Percentiles rank a stretch among this genome's conserved stretches.
phyloP scores from a whole-genome alignment of 768 basidiomycete species.

The Kwoniella bestiolae region DNA sequence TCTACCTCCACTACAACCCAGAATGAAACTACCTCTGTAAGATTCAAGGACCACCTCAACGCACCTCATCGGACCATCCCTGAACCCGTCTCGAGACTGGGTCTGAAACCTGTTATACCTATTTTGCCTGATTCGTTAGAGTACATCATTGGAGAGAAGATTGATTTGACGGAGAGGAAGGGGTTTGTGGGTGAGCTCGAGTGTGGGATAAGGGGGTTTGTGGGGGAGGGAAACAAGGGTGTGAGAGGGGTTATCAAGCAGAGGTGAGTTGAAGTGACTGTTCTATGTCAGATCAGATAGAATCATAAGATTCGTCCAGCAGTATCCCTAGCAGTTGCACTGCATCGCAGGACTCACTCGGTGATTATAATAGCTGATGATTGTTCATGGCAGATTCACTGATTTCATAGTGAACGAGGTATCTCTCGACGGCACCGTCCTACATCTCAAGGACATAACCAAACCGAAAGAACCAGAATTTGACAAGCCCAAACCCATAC shows the following conservation, averaged over 20 bases:
- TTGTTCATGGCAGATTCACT: conserved; percentile 70
- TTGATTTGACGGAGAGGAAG: conserved; percentile 34
- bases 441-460: conserved; percentile 77
- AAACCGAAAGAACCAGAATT: conserved; percentile 66
- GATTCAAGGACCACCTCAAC: conserved; percentile 12
- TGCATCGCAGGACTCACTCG: not conserved
- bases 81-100: conserved; percentile 40
- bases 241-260: conserved; percentile 95
- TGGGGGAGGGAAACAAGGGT: conserved; percentile 24
- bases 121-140: conserved; percentile 43
- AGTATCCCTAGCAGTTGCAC: not conserved
- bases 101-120: conserved; percentile 43
- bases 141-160: conserved; percentile 37
- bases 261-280: conserved; percentile 69
- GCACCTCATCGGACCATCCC: conserved; percentile 17
- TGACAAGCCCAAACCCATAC: conserved; percentile 46
- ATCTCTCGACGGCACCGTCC: conserved; percentile 74
- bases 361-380: not conserved
- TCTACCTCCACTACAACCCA: not conserved
- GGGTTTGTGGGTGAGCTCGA: conserved; percentile 43
- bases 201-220: conserved; percentile 39
- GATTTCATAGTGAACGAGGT: conserved; percentile 96
- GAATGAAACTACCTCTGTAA: conserved; percentile 7
- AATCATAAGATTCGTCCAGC: not conserved
- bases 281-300: not conserved